phyloP scores from a whole-genome alignment of 176 grass and related monocot genomes.

The Eragrostis curvula region DNA sequence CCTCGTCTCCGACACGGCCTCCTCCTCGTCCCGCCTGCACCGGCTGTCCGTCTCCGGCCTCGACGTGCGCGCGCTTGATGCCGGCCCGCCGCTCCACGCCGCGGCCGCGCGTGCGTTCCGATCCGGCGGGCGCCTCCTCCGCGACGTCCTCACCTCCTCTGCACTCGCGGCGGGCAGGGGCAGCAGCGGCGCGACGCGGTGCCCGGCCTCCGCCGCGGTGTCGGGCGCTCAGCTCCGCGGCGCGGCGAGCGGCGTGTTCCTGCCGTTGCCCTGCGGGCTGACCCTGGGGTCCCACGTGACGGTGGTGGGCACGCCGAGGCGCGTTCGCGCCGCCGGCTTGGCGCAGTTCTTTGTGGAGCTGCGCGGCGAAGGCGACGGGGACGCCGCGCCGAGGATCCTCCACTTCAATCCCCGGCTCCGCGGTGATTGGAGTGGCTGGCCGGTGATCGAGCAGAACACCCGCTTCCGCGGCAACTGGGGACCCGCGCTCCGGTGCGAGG shows the following conservation, averaged over 20 bases:
- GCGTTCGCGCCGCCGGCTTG: conserved; percentile 28
- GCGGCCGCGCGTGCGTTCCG: conserved; percentile 32
- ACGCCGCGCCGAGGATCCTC: conserved; percentile 67
- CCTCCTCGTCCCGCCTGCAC: neutral
- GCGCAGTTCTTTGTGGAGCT: conserved; percentile 84
- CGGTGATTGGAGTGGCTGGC: conserved; percentile 79
- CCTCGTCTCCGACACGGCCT: neutral
- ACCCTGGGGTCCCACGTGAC: conserved; percentile 81
- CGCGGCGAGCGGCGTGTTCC: conserved; percentile 9
- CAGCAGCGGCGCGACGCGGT: conserved; percentile 14
- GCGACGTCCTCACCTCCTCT: conserved; percentile 3
- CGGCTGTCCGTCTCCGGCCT: neutral
- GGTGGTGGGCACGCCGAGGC: conserved; percentile 66
- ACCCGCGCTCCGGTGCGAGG: conserved; percentile 75
- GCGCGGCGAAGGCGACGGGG: conserved; percentile 59
- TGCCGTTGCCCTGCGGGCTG: conserved; percentile 76
- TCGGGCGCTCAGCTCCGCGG: neutral
- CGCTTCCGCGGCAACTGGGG: conserved; percentile 92
- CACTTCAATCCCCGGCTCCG: conserved; percentile 84
- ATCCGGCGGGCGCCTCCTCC: conserved; percentile 42
- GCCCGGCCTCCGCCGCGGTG: conserved; percentile 51
- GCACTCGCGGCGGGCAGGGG: neutral
- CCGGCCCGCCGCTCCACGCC: conserved; percentile 29
- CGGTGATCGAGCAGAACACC: conserved; percentile 89
- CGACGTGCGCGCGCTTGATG: conserved; percentile 31